A percentile compares a stretch with the other conserved stretches of the same genome.
phyloP scores from a whole-genome alignment of 129 eudicot genomes.

The Lonicera japonica region DNA sequence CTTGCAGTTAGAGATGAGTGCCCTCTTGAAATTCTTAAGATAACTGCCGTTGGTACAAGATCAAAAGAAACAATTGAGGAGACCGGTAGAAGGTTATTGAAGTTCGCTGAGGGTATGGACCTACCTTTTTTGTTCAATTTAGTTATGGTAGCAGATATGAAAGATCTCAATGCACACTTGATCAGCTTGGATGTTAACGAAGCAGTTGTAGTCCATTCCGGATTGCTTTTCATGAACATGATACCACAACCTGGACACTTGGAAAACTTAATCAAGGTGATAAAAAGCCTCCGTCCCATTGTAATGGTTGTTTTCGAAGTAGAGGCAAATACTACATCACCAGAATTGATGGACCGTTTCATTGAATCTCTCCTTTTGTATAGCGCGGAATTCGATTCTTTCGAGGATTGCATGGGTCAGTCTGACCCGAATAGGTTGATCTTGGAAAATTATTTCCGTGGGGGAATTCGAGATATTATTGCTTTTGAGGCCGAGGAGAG shows the following conservation, averaged over 20 bases:
- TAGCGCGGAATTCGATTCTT: conserved; percentile 10
- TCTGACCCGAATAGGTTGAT: conserved; percentile 1
- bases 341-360: conserved; percentile 18
- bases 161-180: conserved; percentile 7
- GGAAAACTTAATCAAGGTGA: conserved; percentile 6
- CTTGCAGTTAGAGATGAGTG: conserved; percentile 3
- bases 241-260: conserved; percentile 3
- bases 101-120: conserved; percentile 15
- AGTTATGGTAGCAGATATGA: conserved; percentile 8
- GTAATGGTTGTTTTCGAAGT: conserved; percentile 13
- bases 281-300: conserved; percentile 13
- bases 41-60: conserved; percentile 18
- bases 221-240: background rate
- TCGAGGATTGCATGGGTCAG: conserved; percentile 12
- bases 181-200: conserved; percentile 13
- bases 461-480: conserved; percentile 4
- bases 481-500: conserved; percentile 22
- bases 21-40: conserved; percentile 19
- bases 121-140: conserved; percentile 17
- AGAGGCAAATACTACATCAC: conserved; percentile 14
- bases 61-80: conserved; percentile 5
- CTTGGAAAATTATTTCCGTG: background rate
- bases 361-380: conserved; percentile 10
- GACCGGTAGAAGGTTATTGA: conserved; percentile 13
- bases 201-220: conserved; percentile 1